Evolutionary conservation across 441 rosid species (phyloP).

Genomic region (Pelargonium citronellum): DNA sequence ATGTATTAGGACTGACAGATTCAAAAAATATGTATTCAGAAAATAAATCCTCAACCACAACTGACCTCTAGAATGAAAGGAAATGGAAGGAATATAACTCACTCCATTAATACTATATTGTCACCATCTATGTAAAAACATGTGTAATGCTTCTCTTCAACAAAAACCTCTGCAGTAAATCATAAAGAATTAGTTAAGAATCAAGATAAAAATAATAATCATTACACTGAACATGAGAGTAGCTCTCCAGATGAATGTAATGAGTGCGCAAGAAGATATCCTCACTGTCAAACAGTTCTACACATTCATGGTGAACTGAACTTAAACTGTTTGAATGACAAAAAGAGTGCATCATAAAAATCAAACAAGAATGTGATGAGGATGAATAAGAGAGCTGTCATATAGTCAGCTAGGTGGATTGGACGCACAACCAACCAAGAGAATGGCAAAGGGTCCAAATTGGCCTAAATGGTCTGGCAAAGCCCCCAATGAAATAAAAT

Average conservation of each 20-base stretch:
- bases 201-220: neutral
- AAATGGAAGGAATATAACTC: constrained; percentile 28
- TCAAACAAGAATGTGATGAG: neutral
- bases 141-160: constrained; percentile 68
- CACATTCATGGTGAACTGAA: neutral
- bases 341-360: neutral
- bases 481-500: no score
- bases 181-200: constrained; percentile 13
- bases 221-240: neutral
- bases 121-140: constrained; percentile 64
- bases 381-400: neutral
- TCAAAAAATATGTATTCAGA: neutral
- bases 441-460: neutral
- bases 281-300: constrained; percentile 3
- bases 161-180: constrained; percentile 63
- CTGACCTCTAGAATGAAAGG: neutral
- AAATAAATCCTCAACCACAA: neutral
- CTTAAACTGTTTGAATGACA: neutral
- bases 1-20: constrained; percentile 53
- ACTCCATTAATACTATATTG: constrained; percentile 74
- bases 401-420: neutral
- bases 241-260: neutral
- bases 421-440: neutral
- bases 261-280: neutral
- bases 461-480: neutral